phyloP scores from a whole-genome alignment of 805 yeast species.

The Suhomyces sp. region DNA sequence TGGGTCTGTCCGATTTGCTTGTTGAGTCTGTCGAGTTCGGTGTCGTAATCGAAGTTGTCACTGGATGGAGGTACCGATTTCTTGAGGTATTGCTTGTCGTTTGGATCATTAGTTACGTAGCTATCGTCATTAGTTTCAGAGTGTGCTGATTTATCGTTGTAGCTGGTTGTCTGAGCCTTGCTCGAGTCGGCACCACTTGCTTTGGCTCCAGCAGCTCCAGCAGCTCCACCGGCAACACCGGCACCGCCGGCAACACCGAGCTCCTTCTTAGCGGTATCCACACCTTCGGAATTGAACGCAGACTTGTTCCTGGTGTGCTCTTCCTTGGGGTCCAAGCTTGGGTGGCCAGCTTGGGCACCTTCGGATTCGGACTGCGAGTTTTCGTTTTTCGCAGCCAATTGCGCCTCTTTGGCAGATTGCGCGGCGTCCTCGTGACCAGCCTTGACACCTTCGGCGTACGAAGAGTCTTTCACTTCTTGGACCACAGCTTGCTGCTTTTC shows the following conservation, averaged over 20 bases:
- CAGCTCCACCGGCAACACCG: slow-evolving; percentile 11
- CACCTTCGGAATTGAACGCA: slow-evolving; percentile 27
- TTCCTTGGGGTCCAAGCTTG: slow-evolving; percentile 18
- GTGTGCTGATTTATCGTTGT: not conserved
- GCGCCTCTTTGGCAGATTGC: slow-evolving; percentile 10
- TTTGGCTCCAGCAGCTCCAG: slow-evolving; percentile 3
- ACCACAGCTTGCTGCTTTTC: slow-evolving; percentile 6
- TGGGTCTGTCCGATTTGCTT: slow-evolving; percentile 23
- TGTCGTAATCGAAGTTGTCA: slow-evolving; percentile 19
- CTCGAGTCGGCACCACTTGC: not conserved
- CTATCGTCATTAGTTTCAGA: not conserved
- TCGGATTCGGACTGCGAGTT: not conserved
- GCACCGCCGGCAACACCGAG: slow-evolving; percentile 11
- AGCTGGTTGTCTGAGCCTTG: not conserved
- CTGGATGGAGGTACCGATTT: slow-evolving; percentile 12
- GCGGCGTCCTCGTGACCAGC: slow-evolving; percentile 14
- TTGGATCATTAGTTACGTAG: not conserved
- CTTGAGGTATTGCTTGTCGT: not conserved
- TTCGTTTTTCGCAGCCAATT: not conserved
- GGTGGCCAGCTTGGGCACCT: not conserved
- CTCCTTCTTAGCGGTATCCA: slow-evolving; percentile 16
- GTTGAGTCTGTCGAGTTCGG: slow-evolving; percentile 22
- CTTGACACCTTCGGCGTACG: slow-evolving; percentile 14
- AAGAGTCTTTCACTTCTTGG: slow-evolving; percentile 6
- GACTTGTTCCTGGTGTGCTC: slow-evolving; percentile 32